Evolutionary conservation across 345 rosid genomes (phyloP).

Genomic region (Eucalyptus curtisii): DNA sequence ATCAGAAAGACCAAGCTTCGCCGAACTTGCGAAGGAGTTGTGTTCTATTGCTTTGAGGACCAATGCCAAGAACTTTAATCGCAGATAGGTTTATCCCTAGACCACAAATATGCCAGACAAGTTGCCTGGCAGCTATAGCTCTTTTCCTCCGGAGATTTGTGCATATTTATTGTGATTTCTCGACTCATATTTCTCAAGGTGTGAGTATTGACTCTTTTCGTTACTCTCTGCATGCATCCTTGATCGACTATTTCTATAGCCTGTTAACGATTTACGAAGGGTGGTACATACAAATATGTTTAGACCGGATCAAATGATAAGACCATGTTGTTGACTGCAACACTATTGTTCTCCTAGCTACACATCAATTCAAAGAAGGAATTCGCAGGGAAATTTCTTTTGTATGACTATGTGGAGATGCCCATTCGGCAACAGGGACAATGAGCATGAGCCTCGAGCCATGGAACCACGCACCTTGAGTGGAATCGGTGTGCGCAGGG

Average conservation of each 20-base stretch:
- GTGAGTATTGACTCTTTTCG: background rate
- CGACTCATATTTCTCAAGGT: background rate
- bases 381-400: background rate
- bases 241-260: background rate
- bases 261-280: background rate
- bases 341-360: background rate
- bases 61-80: conserved; percentile 27
- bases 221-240: background rate
- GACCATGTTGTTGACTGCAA: background rate
- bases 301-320: background rate
- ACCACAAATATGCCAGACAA: background rate
- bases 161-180: background rate
- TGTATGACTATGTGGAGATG: background rate
- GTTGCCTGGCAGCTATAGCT: background rate
- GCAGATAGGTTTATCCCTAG: background rate
- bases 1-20: conserved; percentile 49
- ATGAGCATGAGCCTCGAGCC: conserved; percentile 44
- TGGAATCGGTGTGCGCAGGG: conserved; percentile 73
- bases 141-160: background rate
- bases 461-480: conserved; percentile 45
- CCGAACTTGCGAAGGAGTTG: conserved; percentile 27
- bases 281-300: background rate
- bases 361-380: background rate
- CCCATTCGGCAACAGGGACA: conserved; percentile 66
- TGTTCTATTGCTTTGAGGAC: conserved; percentile 31